These are phyloP conservation scores for Colletotrichum sp. DNA, from an alignment of 2,329 filamentous ascomycete species.

Conservation along the genomic window DNA sequence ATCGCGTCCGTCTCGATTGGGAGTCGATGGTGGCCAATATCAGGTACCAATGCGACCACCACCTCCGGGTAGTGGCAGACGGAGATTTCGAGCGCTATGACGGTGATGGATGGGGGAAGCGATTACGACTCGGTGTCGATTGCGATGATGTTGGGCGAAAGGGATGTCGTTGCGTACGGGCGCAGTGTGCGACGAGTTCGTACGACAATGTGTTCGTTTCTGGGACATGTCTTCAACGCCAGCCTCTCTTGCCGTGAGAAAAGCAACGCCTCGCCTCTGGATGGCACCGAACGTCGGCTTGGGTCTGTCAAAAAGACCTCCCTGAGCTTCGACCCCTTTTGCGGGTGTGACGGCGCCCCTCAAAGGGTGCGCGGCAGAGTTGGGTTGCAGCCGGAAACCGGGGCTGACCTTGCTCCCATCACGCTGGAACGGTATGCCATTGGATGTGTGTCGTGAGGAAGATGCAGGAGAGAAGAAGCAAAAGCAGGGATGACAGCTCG, in stretches of 20 bases:
- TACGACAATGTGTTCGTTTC: background rate
- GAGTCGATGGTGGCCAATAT: background rate
- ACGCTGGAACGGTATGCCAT: background rate
- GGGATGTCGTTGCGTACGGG: background rate
- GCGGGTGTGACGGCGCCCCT: background rate
- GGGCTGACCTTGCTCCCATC: constrained; percentile 1
- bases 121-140: background rate
- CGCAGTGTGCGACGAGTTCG: background rate
- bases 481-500: constrained; percentile 2
- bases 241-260: background rate
- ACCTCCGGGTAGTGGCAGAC: background rate
- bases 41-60: background rate
- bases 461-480: background rate
- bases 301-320: background rate
- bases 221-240: background rate
- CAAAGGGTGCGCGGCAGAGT: background rate
- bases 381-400: constrained; percentile 5
- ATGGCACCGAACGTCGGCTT: background rate
- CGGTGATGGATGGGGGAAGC: background rate
- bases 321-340: background rate
- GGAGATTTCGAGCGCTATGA: background rate
- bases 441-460: background rate
- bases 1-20: background rate
- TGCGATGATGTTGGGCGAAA: background rate
- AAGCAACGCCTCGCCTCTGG: background rate